Conservation (phyloP, 2,329 filamentous ascomycete species). For the Colletotrichum spinosum region DNA sequence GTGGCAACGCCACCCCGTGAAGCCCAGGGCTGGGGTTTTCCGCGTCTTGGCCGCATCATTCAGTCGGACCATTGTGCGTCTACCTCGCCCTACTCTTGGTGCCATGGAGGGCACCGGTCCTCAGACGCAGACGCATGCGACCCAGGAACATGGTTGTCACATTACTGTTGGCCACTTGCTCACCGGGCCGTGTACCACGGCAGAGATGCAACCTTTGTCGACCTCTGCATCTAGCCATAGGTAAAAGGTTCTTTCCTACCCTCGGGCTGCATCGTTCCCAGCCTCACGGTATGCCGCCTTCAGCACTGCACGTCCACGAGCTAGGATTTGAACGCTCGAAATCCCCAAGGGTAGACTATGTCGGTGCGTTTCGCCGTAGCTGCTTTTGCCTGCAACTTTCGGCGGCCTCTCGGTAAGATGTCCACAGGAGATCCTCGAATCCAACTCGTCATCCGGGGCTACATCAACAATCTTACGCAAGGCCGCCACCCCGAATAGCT, state of each 20-base stretch:
- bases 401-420: constrained; percentile 9
- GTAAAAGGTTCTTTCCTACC: constrained; percentile 10
- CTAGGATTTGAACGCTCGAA: constrained; percentile 37
- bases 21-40: not conserved
- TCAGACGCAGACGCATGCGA: constrained; percentile 10
- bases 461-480: constrained; percentile 15
- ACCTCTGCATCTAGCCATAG: constrained; percentile 9
- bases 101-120: constrained; percentile 2
- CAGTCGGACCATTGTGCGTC: not conserved
- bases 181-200: constrained; percentile 2
- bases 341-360: constrained; percentile 33
- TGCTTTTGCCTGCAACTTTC: constrained; percentile 36
- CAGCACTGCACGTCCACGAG: constrained; percentile 11
- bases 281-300: constrained; percentile 5
- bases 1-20: not conserved
- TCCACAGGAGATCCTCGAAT: not conserved
- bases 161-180: constrained; percentile 17
- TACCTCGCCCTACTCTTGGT: not conserved
- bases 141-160: constrained; percentile 10
- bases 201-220: constrained; percentile 19
- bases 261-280: constrained; percentile 13
- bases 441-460: not conserved
- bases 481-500: constrained; percentile 36
- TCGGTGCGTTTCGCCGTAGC: constrained; percentile 37
- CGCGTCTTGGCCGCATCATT: constrained; percentile 18